A percentile compares a stretch with the other conserved stretches of the same genome.
phyloP scores from a whole-genome alignment of 805 yeast species.

The Sugiyamaella boreocaroliniensis region DNA sequence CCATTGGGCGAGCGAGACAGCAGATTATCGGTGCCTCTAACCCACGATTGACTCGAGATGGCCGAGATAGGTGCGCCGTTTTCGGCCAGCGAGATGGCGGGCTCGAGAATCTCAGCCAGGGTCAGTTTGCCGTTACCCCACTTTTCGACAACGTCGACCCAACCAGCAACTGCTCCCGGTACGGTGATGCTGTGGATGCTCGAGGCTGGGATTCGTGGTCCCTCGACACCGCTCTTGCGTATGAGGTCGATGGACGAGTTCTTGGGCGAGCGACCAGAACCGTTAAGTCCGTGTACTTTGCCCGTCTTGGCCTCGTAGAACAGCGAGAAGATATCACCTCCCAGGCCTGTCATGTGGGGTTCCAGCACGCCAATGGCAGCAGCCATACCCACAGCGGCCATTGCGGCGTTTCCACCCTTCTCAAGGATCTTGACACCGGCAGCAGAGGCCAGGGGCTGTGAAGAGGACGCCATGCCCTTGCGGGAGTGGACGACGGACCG shows the following conservation, averaged over 20 bases:
- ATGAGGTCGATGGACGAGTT: slow-evolving; percentile 44
- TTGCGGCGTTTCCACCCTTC: slow-evolving; percentile 59
- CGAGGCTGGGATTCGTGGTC: slow-evolving; percentile 43
- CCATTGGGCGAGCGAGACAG: slow-evolving; percentile 30
- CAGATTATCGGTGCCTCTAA: slow-evolving; percentile 36
- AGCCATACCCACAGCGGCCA: slow-evolving; percentile 39
- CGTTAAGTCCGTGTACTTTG: slow-evolving; percentile 61
- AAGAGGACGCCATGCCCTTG: slow-evolving; percentile 65
- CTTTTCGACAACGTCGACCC: slow-evolving; percentile 59
- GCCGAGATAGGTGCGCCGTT: slow-evolving; percentile 60
- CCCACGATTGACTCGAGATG: slow-evolving; percentile 50
- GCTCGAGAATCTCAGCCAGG: slow-evolving; percentile 43
- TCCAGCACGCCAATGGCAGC: slow-evolving; percentile 34
- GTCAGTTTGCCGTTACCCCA: slow-evolving; percentile 71
- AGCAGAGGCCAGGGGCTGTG: slow-evolving; percentile 71
- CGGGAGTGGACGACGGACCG: slow-evolving; percentile 69
- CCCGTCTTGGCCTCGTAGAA: slow-evolving; percentile 46
- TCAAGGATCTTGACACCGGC: slow-evolving; percentile 63
- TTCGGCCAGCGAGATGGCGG: slow-evolving; percentile 55
- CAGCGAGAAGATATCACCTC: slow-evolving; percentile 48
- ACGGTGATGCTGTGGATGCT: slow-evolving; percentile 61
- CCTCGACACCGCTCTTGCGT: slow-evolving; percentile 37
- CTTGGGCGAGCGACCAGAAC: slow-evolving; percentile 65
- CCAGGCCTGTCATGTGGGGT: slow-evolving; percentile 37
- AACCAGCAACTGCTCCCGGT: slow-evolving; percentile 77